These are phyloP conservation scores for Populus nigra DNA, from an alignment of 345 rosid genomes.

Conservation along the genomic window DNA sequence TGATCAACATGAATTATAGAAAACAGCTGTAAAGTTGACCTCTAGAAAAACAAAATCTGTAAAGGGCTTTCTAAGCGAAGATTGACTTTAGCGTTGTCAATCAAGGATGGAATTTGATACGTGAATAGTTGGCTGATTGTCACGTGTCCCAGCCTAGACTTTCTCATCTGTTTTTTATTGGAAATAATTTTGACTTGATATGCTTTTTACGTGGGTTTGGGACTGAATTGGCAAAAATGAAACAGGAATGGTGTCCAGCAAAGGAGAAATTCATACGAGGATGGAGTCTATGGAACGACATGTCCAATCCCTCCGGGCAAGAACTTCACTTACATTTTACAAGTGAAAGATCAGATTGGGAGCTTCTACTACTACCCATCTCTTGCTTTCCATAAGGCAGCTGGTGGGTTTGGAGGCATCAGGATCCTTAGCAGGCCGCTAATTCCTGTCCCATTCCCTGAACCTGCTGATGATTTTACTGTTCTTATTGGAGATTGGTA, in stretches of 20 bases:
- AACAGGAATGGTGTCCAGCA: conserved; percentile 84
- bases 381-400: conserved; percentile 61
- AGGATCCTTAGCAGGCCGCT: conserved; percentile 56
- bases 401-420: conserved; percentile 80
- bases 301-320: conserved; percentile 82
- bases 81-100: background rate
- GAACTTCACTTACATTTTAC: conserved; percentile 78
- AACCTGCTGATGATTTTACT: conserved; percentile 71
- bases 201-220: background rate
- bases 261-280: conserved; percentile 90
- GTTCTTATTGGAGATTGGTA: conserved; percentile 84
- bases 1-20: background rate
- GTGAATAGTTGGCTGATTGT: conserved; percentile 1
- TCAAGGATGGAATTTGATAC: background rate
- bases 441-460: conserved; percentile 74
- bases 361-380: conserved; percentile 76
- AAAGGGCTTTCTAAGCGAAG: background rate
- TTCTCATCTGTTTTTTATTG: background rate
- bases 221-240: background rate
- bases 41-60: background rate
- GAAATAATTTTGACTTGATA: background rate
- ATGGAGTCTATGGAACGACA: conserved; percentile 79
- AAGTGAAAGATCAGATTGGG: conserved; percentile 92
- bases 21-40: conserved; percentile 7
- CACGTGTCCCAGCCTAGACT: background rate